A percentile compares a stretch with the other conserved stretches of the same genome.
Evolutionary conservation across 257 asterid genomes (phyloP).

Genomic region (Fraxinus americana): DNA sequence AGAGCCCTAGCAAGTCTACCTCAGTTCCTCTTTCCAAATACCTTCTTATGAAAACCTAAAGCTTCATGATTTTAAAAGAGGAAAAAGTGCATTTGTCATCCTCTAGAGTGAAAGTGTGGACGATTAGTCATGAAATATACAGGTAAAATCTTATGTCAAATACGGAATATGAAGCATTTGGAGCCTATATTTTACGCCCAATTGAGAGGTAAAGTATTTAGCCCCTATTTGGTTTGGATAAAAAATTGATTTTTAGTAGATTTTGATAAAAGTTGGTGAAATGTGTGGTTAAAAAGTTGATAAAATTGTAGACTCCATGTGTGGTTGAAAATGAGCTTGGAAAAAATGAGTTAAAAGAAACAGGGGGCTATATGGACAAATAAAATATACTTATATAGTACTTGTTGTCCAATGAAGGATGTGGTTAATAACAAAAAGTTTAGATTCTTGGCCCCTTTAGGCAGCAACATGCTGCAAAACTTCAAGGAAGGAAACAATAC

Average conservation of each 20-base stretch:
- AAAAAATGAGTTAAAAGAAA: too few relatives aligned
- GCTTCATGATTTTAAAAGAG: conserved; percentile 4
- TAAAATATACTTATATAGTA: not conserved
- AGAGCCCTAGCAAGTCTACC: conserved; percentile 7
- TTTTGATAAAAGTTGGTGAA: too few relatives aligned
- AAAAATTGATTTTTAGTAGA: too few relatives aligned
- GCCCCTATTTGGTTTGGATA: too few relatives aligned
- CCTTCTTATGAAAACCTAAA: conserved; percentile 12
- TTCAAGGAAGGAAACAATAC: conserved; percentile 11
- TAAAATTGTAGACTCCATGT: too few relatives aligned
- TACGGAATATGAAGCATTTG: conserved; percentile 9
- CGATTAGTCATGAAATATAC: conserved; percentile 12
- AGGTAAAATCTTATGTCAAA: not conserved
- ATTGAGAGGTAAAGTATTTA: not conserved
- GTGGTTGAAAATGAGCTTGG: too few relatives aligned
- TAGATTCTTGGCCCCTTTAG: not conserved
- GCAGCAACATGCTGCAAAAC: not conserved
- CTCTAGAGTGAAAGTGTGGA: conserved; percentile 14
- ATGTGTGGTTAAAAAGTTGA: too few relatives aligned
- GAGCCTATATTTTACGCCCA: conserved; percentile 2
- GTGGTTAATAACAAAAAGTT: not conserved
- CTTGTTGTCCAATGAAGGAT: not conserved
- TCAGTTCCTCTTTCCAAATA: conserved; percentile 20
- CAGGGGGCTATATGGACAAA: not conserved
- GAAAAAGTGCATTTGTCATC: conserved; percentile 6